Evolutionary conservation across 2,329 filamentous ascomycete species (phyloP), one percentile per base, ranked within the genome.

Genomic region (Aspergillus cejpii): DNA sequence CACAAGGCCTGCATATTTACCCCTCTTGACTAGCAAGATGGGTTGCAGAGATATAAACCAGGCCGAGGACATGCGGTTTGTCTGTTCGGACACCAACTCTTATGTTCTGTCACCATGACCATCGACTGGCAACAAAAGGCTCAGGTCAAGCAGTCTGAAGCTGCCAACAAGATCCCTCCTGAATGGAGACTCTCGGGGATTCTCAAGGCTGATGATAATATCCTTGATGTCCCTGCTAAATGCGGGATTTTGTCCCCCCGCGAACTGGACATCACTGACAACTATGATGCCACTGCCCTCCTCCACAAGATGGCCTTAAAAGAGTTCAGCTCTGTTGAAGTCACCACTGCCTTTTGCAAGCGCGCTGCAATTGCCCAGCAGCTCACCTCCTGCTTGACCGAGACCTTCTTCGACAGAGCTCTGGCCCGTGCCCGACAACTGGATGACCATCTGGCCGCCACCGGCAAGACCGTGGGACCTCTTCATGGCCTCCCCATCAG

Each of bases 401-500:
- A 81, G 44, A 73, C 75, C 21, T 70, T 78, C 39, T 76, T 78
- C 53, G 65, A 71, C 2, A 55, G 66, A 5, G 79, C 78, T 0
- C 24, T 80, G 0, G 44, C 64, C 8, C 68, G 69, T 10, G 78
- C 77, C 0, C 54, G 62, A 5, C 57, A 69, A 20, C 66, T 80
- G 0, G 78, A 81, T 41, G 57, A 64, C 0, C 65, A 75, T 43
- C 50, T 69, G 17, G 45, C 52, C 6, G 59, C 57, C 24, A 67
- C 66, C 19, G 69, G 68, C 0, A 66, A 61, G 43, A 65, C 74
- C 0, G 53, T 77, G 2, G 81, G 81, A 0, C 79, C 81, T 0
- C 67, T 85, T 0, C 80, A 84, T 54, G 80, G 81, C 1, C 68
- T 84, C 0, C 80, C 80, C 0, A 70, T 85, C 17, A 72, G 69